Percentiles rank a stretch among this genome's conserved stretches.
Evolutionary conservation across 768 basidiomycete species (phyloP).

Genomic region (Leucosporidium creatinivorum): DNA sequence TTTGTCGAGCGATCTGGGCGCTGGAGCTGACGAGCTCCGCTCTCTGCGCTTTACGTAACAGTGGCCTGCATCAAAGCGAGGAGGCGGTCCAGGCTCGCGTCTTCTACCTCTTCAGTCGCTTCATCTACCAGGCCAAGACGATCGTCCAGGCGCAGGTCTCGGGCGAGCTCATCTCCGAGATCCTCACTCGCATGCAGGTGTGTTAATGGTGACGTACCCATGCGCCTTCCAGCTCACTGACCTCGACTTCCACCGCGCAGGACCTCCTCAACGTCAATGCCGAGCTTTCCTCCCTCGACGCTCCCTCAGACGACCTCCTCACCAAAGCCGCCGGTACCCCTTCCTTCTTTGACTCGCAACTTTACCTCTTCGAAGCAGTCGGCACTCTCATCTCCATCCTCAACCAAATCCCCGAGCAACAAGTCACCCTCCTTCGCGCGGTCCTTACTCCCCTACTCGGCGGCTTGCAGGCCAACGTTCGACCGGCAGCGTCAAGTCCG

Average conservation of each 20-base stretch:
- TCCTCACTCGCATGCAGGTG: slow-evolving; percentile 52
- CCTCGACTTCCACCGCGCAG: slow-evolving; percentile 39
- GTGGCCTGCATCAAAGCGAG: slow-evolving; percentile 77
- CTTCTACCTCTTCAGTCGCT: slow-evolving; percentile 87
- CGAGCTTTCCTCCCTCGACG: slow-evolving; percentile 69
- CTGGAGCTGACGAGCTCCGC: not conserved
- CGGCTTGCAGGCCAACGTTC: slow-evolving; percentile 48
- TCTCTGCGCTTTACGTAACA: slow-evolving; percentile 38
- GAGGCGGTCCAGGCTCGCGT: slow-evolving; percentile 63
- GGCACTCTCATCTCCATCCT: slow-evolving; percentile 78
- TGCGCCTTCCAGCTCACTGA: no score
- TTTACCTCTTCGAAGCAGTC: slow-evolving; percentile 88
- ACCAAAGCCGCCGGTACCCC: slow-evolving; percentile 70
- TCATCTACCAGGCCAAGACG: slow-evolving; percentile 72
- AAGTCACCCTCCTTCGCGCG: slow-evolving; percentile 55
- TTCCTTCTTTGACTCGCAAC: slow-evolving; percentile 71
- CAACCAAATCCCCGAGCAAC: slow-evolving; percentile 56
- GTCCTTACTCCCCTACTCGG: slow-evolving; percentile 74
- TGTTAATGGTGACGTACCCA: no score
- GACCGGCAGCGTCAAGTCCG: slow-evolving; percentile 34
- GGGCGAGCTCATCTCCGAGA: slow-evolving; percentile 57
- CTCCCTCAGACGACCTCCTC: slow-evolving; percentile 57
- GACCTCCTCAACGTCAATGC: slow-evolving; percentile 72
- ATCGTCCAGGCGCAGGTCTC: slow-evolving; percentile 54
- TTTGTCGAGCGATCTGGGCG: not conserved